These are phyloP conservation scores for Hypoxylon trugodes DNA, from an alignment of 495 filamentous ascomycete genomes.

Conservation along the genomic window DNA sequence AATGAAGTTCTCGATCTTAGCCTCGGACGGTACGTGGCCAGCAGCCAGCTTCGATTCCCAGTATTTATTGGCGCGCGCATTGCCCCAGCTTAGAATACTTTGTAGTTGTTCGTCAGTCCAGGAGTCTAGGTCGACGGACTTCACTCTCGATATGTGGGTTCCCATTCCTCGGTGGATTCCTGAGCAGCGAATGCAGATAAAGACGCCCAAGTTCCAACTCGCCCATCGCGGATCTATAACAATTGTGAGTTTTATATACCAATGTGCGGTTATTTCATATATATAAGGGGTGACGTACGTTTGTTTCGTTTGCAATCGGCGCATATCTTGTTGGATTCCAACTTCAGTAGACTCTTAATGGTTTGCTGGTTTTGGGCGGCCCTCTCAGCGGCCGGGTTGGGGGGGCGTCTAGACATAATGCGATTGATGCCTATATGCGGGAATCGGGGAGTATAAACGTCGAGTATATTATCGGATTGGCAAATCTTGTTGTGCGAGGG, in stretches of 20 bases:
- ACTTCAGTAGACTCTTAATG: conserved; percentile 90
- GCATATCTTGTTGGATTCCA: conserved; percentile 94
- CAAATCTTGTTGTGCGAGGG: not conserved
- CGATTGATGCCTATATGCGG: not conserved
- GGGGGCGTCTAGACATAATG: conserved; percentile 84
- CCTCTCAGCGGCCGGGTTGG: conserved; percentile 81
- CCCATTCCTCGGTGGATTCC: conserved; percentile 99
- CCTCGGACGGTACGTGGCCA: conserved; percentile 94
- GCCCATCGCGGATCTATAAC: conserved; percentile 92
- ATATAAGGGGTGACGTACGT: conserved; percentile 64
- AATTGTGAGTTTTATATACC: not conserved
- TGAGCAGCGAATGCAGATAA: conserved; percentile 97
- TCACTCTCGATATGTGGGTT: conserved; percentile 97
- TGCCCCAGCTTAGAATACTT: conserved; percentile 93
- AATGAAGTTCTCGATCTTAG: conserved; percentile 99
- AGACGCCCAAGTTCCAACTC: conserved; percentile 95
- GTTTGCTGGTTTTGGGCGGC: conserved; percentile 88
- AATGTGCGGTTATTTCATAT: not conserved
- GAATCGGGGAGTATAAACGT: not conserved
- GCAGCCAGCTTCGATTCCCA: conserved; percentile 95
- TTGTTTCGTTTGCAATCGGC: conserved; percentile 99
- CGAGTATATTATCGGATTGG: not conserved
- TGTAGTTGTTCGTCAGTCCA: conserved; percentile 99
- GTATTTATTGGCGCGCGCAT: conserved; percentile 95
- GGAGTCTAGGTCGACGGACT: conserved; percentile 94